Conservation (phyloP, 73 alveolate genomes). For the Stentor roeselii region DNA sequence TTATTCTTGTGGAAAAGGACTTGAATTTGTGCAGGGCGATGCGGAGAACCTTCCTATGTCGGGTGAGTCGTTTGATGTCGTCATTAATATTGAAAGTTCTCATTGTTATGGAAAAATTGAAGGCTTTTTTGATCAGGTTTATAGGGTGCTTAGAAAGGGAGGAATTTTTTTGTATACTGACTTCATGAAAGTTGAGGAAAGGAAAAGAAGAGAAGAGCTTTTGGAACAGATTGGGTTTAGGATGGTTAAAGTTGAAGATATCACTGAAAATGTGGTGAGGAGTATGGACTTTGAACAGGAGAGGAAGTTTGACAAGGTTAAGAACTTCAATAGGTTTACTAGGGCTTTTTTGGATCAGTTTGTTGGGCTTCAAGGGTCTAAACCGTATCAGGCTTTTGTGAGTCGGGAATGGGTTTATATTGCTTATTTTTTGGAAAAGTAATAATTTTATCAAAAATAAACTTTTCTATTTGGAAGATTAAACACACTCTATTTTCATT, state of each 20-base stretch:
- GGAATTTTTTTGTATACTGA: constrained; percentile 72
- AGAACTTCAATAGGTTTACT: not conserved
- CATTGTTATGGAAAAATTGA: constrained; percentile 77
- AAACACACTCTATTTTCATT: too few species aligned
- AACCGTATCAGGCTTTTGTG: not conserved
- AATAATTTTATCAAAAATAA: too few species aligned
- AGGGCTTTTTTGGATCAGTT: not conserved
- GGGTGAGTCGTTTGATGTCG: constrained; percentile 51
- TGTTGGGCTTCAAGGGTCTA: not conserved
- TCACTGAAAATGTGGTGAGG: not conserved
- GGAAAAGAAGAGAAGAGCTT: not conserved
- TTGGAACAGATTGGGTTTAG: not conserved
- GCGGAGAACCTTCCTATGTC: constrained; percentile 62
- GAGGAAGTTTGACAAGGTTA: not conserved
- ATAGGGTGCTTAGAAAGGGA: constrained; percentile 46
- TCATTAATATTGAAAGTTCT: constrained; percentile 70
- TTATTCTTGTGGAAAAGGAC: constrained; percentile 18
- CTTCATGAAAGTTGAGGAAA: constrained; percentile 23
- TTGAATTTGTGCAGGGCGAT: constrained; percentile 8
- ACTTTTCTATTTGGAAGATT: too few species aligned
- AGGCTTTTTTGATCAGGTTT: constrained; percentile 50
- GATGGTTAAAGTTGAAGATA: not conserved
- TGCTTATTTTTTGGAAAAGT: not conserved
- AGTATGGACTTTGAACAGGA: not conserved
- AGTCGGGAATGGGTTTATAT: not conserved